A percentile compares a stretch with the other conserved stretches of the same genome.
Conservation (phyloP, 192 early-diverging fungal genomes). For the Allomyces arbusculus region DNA sequence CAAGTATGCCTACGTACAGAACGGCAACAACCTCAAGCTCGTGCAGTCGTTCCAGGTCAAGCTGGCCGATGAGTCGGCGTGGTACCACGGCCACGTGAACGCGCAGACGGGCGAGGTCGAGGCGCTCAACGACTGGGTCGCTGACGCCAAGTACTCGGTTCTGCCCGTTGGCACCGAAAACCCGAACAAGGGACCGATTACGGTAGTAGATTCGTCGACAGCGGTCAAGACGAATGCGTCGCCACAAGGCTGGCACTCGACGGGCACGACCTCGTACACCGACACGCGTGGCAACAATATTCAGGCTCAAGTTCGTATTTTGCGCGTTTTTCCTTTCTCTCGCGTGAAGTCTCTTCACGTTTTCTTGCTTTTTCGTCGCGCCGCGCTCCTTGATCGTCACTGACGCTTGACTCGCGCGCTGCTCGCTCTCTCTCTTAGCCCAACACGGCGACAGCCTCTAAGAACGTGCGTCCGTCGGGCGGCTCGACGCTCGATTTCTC, state of each 20-base stretch:
- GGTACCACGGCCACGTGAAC: constrained; percentile 54
- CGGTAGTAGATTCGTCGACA: constrained; percentile 19
- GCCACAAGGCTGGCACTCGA: constrained; percentile 37
- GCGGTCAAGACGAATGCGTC: constrained; percentile 26
- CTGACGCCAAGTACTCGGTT: constrained; percentile 55
- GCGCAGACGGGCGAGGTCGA: constrained; percentile 37
- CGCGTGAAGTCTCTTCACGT: too few relatives aligned
- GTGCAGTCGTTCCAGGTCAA: constrained; percentile 71
- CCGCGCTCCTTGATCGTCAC: too few relatives aligned
- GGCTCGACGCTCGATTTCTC: too few relatives aligned
- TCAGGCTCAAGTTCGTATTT: constrained; percentile 40
- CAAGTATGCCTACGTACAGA: constrained; percentile 41
- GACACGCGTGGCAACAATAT: constrained; percentile 84
- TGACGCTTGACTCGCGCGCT: too few relatives aligned
- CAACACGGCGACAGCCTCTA: too few relatives aligned
- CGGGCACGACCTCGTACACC: constrained; percentile 14
- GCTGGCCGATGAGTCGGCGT: constrained; percentile 42
- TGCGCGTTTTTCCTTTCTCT: too few relatives aligned
- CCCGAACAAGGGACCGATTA: constrained; percentile 41
- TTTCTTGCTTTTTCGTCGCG: too few relatives aligned
- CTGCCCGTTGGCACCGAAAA: constrained; percentile 61
- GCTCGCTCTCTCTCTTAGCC: too few relatives aligned
- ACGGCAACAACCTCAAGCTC: constrained; percentile 30
- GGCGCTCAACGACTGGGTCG: constrained; percentile 64
- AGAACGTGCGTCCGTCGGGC: too few relatives aligned